A percentile compares a stretch with the other conserved stretches of the same genome.
phyloP scores from a whole-genome alignment of 345 rosid genomes.

The Laguncularia racemosa region DNA sequence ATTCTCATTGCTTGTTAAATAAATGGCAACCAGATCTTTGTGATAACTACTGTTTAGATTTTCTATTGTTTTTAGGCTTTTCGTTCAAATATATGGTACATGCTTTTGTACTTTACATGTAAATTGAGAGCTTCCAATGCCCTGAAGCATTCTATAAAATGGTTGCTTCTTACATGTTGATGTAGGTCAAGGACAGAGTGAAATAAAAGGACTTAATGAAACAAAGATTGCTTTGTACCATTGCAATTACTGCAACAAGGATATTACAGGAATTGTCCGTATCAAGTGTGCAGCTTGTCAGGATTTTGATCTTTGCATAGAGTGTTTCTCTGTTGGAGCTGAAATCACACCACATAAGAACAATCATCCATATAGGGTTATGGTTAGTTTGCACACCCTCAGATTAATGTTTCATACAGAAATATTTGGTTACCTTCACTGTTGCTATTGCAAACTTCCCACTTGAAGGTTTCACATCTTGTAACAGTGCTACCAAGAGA shows the following conservation, averaged over 20 bases:
- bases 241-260: constrained; percentile 89
- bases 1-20: too few relatives aligned
- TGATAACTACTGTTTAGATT: too few relatives aligned
- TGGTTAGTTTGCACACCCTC: constrained; percentile 46
- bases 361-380: constrained; percentile 75
- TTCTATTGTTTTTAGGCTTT: too few relatives aligned
- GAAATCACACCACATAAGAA: constrained; percentile 66
- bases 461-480: too few relatives aligned
- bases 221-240: constrained; percentile 60
- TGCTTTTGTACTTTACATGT: too few relatives aligned
- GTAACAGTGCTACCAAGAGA: too few relatives aligned
- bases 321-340: constrained; percentile 86
- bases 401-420: neutral
- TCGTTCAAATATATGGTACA: too few relatives aligned
- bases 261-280: constrained; percentile 77
- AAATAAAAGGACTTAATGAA: constrained; percentile 13
- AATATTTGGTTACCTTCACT: too few relatives aligned
- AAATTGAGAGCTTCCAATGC: neutral
- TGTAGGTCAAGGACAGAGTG: constrained; percentile 26
- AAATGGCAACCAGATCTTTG: too few relatives aligned
- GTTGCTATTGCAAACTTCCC: too few relatives aligned
- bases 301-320: constrained; percentile 91
- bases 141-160: neutral
- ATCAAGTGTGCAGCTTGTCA: constrained; percentile 76
- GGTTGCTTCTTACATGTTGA: constrained; percentile 11